Percentiles rank a stretch among this genome's conserved stretches.
These are phyloP conservation scores for Penicillium daleae DNA, from an alignment of 495 filamentous ascomycete species.

Conservation along the genomic window DNA sequence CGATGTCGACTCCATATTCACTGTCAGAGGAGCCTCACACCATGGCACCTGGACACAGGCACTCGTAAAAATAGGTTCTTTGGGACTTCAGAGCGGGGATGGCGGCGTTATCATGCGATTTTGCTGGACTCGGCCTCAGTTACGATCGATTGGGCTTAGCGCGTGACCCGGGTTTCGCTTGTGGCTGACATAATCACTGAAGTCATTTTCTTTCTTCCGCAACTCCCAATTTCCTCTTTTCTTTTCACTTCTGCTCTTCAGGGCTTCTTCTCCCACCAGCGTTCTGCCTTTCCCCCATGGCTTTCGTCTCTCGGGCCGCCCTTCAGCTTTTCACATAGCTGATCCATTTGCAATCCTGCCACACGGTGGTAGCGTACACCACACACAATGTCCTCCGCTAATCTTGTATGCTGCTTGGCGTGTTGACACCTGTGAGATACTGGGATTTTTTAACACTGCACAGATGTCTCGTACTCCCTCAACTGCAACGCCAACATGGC, in stretches of 20 bases:
- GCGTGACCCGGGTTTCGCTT: constrained; percentile 25
- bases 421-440: constrained; percentile 38
- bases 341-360: constrained; percentile 6
- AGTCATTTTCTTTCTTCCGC: constrained; percentile 26
- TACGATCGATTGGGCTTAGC: constrained; percentile 30
- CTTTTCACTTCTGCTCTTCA: constrained; percentile 20
- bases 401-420: constrained; percentile 49
- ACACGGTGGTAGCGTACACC: constrained; percentile 9
- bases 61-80: not conserved
- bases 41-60: constrained; percentile 9
- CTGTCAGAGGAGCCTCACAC: constrained; percentile 7
- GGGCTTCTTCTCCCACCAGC: constrained; percentile 22
- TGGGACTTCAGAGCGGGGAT: constrained; percentile 2
- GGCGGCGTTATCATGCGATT: not conserved
- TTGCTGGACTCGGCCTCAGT: constrained; percentile 13
- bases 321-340: constrained; percentile 32
- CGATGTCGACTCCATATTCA: constrained; percentile 49
- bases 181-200: constrained; percentile 25
- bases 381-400: constrained; percentile 43
- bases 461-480: constrained; percentile 69
- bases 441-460: constrained; percentile 45
- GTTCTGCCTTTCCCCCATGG: constrained; percentile 38
- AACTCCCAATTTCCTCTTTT: constrained; percentile 6
- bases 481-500: constrained; percentile 67
- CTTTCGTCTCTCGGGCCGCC: constrained; percentile 31